Conservation (phyloP, 345 rosid species). For the Heritiera fomes region DNA sequence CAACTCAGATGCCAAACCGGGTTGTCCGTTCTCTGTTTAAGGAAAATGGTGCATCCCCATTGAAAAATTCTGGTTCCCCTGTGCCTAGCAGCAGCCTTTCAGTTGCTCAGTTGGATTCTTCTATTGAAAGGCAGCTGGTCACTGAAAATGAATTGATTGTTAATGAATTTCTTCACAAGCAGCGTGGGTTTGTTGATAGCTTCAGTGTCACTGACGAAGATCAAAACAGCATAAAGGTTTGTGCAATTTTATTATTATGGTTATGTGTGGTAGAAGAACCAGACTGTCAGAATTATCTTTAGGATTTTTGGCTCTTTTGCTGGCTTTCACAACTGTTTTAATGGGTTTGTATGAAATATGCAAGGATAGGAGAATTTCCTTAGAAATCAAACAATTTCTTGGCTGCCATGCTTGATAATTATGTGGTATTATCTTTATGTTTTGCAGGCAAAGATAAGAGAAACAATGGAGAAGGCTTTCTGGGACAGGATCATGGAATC, state of each 20-base stretch:
- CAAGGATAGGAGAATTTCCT: not conserved
- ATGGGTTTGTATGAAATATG: constrained; percentile 11
- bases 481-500: constrained; percentile 86
- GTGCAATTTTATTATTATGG: constrained; percentile 27
- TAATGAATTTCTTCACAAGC: constrained; percentile 71
- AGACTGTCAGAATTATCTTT: too few relatives aligned
- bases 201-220: constrained; percentile 39
- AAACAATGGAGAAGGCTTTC: constrained; percentile 83
- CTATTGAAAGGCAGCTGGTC: constrained; percentile 29
- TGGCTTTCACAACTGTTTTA: not conserved
- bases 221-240: constrained; percentile 58
- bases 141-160: constrained; percentile 82
- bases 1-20: constrained; percentile 46
- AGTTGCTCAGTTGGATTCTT: constrained; percentile 31
- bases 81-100: constrained; percentile 26
- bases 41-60: constrained; percentile 43
- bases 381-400: not conserved
- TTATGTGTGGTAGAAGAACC: constrained; percentile 8
- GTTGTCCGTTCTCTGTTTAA: constrained; percentile 73
- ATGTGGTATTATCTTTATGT: not conserved
- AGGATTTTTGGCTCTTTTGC: constrained; percentile 3
- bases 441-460: constrained; percentile 64
- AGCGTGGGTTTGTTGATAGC: constrained; percentile 43
- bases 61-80: constrained; percentile 40
- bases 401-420: not conserved